These are phyloP conservation scores for Leersia perrieri DNA, from an alignment of 176 grass and related monocot genomes.

Conservation along the genomic window DNA sequence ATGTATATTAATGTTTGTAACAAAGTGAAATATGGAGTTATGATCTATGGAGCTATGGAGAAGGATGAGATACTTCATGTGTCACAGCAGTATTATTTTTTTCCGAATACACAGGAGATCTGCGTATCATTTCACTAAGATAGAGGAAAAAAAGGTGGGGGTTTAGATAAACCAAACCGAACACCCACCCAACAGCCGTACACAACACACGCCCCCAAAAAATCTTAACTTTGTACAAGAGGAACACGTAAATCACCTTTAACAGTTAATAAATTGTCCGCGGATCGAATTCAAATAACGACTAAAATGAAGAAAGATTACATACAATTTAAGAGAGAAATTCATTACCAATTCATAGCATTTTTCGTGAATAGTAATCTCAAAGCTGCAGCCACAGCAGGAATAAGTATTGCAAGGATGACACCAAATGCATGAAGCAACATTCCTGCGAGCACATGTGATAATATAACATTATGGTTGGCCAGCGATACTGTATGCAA, in stretches of 20 bases:
- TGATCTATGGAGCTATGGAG: background rate
- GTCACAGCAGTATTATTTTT: no score
- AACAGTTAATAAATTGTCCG: background rate
- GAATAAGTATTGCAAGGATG: slow-evolving; percentile 74
- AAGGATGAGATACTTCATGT: background rate
- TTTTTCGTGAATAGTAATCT: slow-evolving; percentile 86
- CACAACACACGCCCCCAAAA: no score
- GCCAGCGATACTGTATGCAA: background rate
- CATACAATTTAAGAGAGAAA: no score
- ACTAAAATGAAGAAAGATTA: slow-evolving; percentile 17
- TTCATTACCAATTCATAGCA: slow-evolving; percentile 95
- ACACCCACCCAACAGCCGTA: no score
- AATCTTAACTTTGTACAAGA: slow-evolving; percentile 6
- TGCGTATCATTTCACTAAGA: no score
- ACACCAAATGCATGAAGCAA: slow-evolving; percentile 72
- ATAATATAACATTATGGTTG: slow-evolving; percentile 37
- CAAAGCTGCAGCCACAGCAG: slow-evolving; percentile 67
- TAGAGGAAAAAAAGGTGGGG: no score
- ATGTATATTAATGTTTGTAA: background rate
- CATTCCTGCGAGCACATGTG: slow-evolving; percentile 66
- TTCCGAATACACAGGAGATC: no score
- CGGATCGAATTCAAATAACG: slow-evolving; percentile 4
- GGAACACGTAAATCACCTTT: background rate
- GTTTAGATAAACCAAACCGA: no score
- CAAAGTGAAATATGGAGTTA: background rate